Evolutionary conservation across 108 stramenopile genomes (phyloP).

Genomic region (Nitzschia sp.): DNA sequence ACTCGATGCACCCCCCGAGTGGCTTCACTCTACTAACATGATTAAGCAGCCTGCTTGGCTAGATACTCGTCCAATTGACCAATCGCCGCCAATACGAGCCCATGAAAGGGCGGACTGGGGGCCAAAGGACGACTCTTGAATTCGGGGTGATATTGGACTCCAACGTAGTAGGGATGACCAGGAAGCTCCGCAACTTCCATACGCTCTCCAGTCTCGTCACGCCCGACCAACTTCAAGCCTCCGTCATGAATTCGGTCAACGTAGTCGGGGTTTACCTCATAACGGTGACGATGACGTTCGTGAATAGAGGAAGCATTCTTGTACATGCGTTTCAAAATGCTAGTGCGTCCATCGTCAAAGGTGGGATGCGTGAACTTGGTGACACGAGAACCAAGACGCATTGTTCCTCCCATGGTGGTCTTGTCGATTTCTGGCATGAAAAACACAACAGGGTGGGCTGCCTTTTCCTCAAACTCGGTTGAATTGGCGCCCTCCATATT

Average conservation of each 20-base stretch:
- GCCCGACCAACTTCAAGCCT: constrained; percentile 95
- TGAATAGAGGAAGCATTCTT: constrained; percentile 61
- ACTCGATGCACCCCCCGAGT: no score
- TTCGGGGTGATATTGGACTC: constrained; percentile 99
- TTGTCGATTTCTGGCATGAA: constrained; percentile 99
- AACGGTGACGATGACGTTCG: constrained; percentile 98
- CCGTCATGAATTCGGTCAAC: constrained; percentile 87
- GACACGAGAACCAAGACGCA: constrained; percentile 95
- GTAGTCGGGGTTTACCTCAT: constrained; percentile 98
- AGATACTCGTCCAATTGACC: constrained; percentile 71
- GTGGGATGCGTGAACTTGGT: constrained; percentile 80
- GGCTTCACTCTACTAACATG: no score
- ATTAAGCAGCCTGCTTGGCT: background rate
- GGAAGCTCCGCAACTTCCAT: constrained; percentile 99
- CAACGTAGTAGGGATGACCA: constrained; percentile 96
- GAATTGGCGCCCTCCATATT: constrained; percentile 88
- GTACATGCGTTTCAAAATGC: constrained; percentile 76
- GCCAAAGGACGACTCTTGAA: constrained; percentile 94
- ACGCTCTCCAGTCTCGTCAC: constrained; percentile 89
- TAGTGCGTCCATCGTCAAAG: constrained; percentile 49
- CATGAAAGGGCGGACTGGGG: constrained; percentile 97
- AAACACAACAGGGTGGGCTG: constrained; percentile 87
- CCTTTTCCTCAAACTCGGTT: constrained; percentile 90
- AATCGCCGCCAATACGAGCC: constrained; percentile 87
- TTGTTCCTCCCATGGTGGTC: constrained; percentile 97